Percentiles rank a stretch among this genome's conserved stretches.
phyloP scores from a whole-genome alignment of 2,329 filamentous ascomycete genomes.

The Ophiocordyceps camponoti-rufipedis region DNA sequence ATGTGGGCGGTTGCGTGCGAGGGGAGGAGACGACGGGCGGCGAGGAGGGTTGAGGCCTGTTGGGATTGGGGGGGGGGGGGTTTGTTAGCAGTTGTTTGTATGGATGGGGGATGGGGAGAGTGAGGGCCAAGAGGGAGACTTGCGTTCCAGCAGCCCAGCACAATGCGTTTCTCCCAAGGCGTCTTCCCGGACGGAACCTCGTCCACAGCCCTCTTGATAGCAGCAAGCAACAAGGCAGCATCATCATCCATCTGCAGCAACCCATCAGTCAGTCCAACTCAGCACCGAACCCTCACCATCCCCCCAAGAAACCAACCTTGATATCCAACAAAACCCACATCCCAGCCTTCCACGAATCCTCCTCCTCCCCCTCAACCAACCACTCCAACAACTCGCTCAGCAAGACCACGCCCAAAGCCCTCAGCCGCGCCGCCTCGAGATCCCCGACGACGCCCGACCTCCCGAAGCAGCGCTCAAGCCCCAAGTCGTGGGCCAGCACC shows the following conservation, averaged over 20 bases:
- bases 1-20: conserved; percentile 49
- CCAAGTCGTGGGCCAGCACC: conserved; percentile 67
- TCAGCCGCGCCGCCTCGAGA: conserved; percentile 55
- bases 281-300: no score
- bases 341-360: not conserved
- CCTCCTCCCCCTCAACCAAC: conserved; percentile 33
- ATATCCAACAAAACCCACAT: conserved; percentile 80
- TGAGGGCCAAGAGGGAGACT: conserved; percentile 4
- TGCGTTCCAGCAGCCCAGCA: conserved; percentile 72
- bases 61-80: not conserved
- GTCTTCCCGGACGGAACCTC: conserved; percentile 22
- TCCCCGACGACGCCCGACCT: conserved; percentile 53
- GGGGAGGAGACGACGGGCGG: conserved; percentile 43
- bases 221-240: conserved; percentile 48
- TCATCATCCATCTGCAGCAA: conserved; percentile 47
- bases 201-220: conserved; percentile 45
- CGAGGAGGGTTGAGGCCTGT: conserved; percentile 47
- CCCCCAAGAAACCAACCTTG: conserved; percentile 35
- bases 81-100: not conserved
- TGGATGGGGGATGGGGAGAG: not conserved
- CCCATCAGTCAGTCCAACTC: no score
- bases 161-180: conserved; percentile 55
- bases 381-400: conserved; percentile 57
- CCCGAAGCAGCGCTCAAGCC: conserved; percentile 68
- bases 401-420: conserved; percentile 39